Evolutionary conservation across 306 rosid genomes (phyloP).

Genomic region (Glycine latifolia): DNA sequence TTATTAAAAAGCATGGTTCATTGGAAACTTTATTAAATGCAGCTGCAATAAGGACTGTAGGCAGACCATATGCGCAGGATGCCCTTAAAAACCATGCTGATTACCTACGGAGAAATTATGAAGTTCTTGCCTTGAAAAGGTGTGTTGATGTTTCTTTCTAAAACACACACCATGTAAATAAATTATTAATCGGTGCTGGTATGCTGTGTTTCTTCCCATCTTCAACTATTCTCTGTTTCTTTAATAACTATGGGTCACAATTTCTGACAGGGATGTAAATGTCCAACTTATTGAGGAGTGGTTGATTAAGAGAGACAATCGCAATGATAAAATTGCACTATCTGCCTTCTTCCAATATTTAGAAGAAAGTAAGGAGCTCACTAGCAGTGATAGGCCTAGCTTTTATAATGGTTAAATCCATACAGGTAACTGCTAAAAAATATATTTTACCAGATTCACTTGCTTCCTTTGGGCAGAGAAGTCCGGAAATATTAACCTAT

Average conservation of each 20-base stretch:
- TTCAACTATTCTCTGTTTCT: conserved; percentile 24
- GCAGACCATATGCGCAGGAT: conserved; percentile 87
- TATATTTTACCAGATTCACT: conserved; percentile 9
- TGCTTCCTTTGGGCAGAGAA: conserved; percentile 15
- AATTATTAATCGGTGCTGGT: neutral
- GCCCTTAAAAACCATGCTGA: conserved; percentile 82
- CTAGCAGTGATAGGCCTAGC: conserved; percentile 38
- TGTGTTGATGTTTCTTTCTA: conserved; percentile 43
- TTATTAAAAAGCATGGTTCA: conserved; percentile 84
- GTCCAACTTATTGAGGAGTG: conserved; percentile 76
- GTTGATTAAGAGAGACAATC: conserved; percentile 75
- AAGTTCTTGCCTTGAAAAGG: conserved; percentile 87
- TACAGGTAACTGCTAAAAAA: conserved; percentile 45
- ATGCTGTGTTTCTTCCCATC: neutral
- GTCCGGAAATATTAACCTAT: neutral
- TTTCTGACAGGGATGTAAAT: conserved; percentile 70
- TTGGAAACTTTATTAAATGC: conserved; percentile 75
- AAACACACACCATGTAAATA: conserved; percentile 9
- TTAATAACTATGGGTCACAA: conserved; percentile 38
- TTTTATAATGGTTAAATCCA: conserved; percentile 45
- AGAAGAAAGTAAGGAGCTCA: conserved; percentile 56
- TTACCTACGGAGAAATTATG: conserved; percentile 74
- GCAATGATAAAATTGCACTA: conserved; percentile 58
- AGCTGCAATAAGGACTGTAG: conserved; percentile 90
- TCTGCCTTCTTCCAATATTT: conserved; percentile 64